These are phyloP conservation scores for Cystofilobasidium capitatum DNA, from an alignment of 768 basidiomycete genomes.

Conservation along the genomic window DNA sequence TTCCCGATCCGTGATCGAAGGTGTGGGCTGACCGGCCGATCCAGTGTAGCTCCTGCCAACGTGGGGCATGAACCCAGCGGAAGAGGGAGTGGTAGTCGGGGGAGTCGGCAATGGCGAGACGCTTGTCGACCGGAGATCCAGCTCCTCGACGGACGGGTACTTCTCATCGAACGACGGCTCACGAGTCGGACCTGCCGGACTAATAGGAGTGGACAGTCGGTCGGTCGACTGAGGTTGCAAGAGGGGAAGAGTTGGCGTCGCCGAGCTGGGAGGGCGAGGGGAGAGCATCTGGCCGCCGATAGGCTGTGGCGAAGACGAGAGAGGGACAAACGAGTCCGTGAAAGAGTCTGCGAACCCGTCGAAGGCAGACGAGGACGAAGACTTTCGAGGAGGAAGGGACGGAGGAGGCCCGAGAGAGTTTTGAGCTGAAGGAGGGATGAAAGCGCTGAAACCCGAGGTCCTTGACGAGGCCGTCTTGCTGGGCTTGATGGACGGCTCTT, in stretches of 20 bases:
- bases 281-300: not conserved
- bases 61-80: conserved; percentile 12
- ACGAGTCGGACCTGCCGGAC: not conserved
- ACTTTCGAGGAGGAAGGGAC: conserved; percentile 3
- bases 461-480: not conserved
- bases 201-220: not conserved
- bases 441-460: not conserved
- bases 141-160: conserved; percentile 18
- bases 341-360: conserved; percentile 18
- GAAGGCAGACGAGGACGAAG: not conserved
- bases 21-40: not conserved
- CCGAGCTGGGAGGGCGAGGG: not conserved
- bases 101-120: not conserved
- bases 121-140: not conserved
- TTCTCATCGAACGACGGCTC: conserved; percentile 22
- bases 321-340: conserved; percentile 12
- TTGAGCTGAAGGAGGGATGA: not conserved
- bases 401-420: not conserved
- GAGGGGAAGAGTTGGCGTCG: not conserved
- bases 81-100: not conserved
- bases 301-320: not conserved
- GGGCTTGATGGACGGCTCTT: not conserved
- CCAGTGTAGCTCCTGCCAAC: conserved; percentile 16
- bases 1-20: not conserved
- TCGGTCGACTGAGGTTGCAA: not conserved